Base-by-base conservation (phyloP, 2,329 filamentous ascomycete genomes). In the Sporothrix brunneoviolacea region DNA sequence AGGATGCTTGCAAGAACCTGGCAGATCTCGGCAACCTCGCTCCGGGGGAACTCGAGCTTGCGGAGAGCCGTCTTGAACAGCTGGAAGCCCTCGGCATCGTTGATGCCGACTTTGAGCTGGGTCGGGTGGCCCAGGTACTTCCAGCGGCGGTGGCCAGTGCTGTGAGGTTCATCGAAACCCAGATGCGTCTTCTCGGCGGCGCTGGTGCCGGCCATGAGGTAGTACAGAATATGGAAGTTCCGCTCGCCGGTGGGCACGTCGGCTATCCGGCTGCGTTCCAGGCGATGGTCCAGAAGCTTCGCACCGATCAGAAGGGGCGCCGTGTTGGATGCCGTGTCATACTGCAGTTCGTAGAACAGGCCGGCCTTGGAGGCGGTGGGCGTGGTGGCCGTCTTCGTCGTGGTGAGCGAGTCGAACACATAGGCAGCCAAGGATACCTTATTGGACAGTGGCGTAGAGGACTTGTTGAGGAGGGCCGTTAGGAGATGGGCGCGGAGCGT, bases 201-300 rank as follows among this genome's bases (percentile, higher is more conserved):
- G 60, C 90, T 96, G 12, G 93, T 97, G 51, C 93, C 93, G 1
- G 91, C 86, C 27, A 98, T 73, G 4, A 98, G 80, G 65, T 98
- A 98, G 72, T 98, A 98, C 8, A 98, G 75, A 22, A 95, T 80
- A 68, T 98, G 93, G 65, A 96, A 97, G 66, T 93, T 97, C 39
- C 93, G 85, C 70, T 98, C 93, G 60, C 93, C 93, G 0, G 93
- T 95, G 1, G 93, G 93, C 0, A 97, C 91, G 36, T 89, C 82
- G 24, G 93, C 83, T 56, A 98, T 90, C 56, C 93, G 82, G 69
- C 90, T 95, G 51, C 93, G 77, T 69, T 98, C 93, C 42, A 98
- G 73, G 58, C 93, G 82, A 66, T 98, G 93, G 60, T 97, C 91
- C 39, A 98, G 76, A 15, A 98, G 76, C 69, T 98, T 97, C 59